Evolutionary conservation across 2,329 filamentous ascomycete genomes (phyloP), one percentile per base, ranked within the genome.

Genomic region (Scytalidium sp.): DNA sequence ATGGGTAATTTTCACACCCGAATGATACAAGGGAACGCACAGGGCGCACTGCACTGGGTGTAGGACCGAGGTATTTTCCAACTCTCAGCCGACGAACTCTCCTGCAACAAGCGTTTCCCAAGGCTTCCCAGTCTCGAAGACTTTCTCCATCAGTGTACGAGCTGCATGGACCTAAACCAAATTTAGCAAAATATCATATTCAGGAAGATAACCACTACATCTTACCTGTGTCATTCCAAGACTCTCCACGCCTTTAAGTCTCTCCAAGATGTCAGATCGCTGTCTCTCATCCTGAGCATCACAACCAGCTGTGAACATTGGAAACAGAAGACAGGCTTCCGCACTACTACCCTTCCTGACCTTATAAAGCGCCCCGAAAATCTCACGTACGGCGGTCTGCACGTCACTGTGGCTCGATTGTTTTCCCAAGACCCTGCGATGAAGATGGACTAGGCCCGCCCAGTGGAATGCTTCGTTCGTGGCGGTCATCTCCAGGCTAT

Each of bases 261-360:
- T 75, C 56, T 82, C 78, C 60, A 88, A 70, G 32, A 93, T 81
- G 60, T 81, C 75, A 20, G 70, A 69, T 45, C 83, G 74, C 57
- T 86, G 79, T 2, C 67, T 68, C 27, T 72, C 60, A 44, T 83
- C 78, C 49, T 71, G 70, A 1, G 84, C 82, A 64, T 94, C 87
- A 56, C 88, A 92, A 0, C 89, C 90, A 1, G 89, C 89, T 1
- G 87, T 88, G 66, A 94, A 94, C 70, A 94, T 83, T 0, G 90
- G 89, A 56, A 94, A 92, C 36, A 94, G 66, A 17, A 89, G 70
- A 60, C 87, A 90, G 8, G 82, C 84, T 66, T 93, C 89, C 0
- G 88, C 87, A 15, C 83, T 83, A 23, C 84, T 84, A 5, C 87
- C 85, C 11, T 75, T 70, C 11, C 81, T 72, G 44, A 94, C 81